Conservation (phyloP, 2,329 filamentous ascomycete genomes). For the Cladosporium sp. region DNA sequence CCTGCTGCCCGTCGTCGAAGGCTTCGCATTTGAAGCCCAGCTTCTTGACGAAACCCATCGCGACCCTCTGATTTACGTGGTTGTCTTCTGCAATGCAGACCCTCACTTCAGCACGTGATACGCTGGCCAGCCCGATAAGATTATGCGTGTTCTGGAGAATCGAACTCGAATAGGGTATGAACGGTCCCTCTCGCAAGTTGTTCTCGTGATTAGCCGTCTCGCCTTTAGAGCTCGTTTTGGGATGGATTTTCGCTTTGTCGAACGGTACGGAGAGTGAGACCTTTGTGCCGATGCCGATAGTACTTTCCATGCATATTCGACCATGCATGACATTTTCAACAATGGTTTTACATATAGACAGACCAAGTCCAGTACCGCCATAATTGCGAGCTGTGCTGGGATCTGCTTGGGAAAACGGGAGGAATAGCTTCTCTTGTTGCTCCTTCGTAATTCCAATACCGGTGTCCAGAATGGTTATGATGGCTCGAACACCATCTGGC, state of each 20-base stretch:
- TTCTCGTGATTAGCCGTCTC: slow-evolving; percentile 21
- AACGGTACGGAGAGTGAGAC: slow-evolving; percentile 83
- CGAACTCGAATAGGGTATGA: slow-evolving; percentile 51
- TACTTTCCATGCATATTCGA: slow-evolving; percentile 77
- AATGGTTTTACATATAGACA: slow-evolving; percentile 92
- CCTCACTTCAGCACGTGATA: slow-evolving; percentile 75
- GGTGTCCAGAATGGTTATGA: slow-evolving; percentile 84
- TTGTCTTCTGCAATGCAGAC: slow-evolving; percentile 97
- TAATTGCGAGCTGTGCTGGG: slow-evolving; percentile 87
- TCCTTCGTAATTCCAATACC: slow-evolving; percentile 87
- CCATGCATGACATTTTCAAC: slow-evolving; percentile 92
- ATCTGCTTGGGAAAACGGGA: slow-evolving; percentile 90
- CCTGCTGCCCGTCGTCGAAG: slow-evolving; percentile 85
- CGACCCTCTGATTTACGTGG: slow-evolving; percentile 89
- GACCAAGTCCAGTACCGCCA: slow-evolving; percentile 83
- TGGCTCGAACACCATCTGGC: slow-evolving; percentile 68
- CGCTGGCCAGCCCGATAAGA: slow-evolving; percentile 65
- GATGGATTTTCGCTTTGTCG: too few species aligned
- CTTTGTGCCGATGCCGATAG: slow-evolving; percentile 67
- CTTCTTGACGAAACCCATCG: slow-evolving; percentile 83
- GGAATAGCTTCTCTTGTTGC: slow-evolving; percentile 81
- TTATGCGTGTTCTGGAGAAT: slow-evolving; percentile 30
- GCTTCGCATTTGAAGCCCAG: slow-evolving; percentile 85
- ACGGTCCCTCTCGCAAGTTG: slow-evolving; percentile 58
- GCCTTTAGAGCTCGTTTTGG: slow-evolving; percentile 53